Base-by-base conservation (phyloP, 1,139 yeast genomes). In the Protomyces lactucae-debilis region DNA sequence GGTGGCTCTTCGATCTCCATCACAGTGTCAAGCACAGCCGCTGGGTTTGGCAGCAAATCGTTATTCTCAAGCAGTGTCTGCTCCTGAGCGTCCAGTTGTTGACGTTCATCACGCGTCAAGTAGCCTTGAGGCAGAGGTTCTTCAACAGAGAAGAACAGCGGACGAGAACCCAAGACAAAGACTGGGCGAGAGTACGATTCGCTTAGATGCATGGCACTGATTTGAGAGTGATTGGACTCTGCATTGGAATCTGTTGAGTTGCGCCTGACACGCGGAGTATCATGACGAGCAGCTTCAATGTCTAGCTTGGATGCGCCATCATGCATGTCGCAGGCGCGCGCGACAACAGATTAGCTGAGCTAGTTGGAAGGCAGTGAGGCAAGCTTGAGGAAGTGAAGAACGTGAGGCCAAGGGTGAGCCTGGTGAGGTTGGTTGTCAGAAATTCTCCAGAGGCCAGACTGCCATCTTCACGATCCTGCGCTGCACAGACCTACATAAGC, bases 1-100 rank as follows among this genome's bases (percentile, higher is more conserved):
- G n/a, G 14, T 6, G 61, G 61, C 43, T 57, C 61, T n/a, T 57
- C 61, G 2, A 46, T 52, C n/a, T 57, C 61, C 61, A 57, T 57
- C 39, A 57, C 61, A n/a, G 53, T 51, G 12, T 57, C 61, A 10
- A 57, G 61, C 8, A 39, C 36, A 12, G 39, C 48, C 32, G 61
- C 52, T 37, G 23, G 61, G 21, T 57, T 57, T 45, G 61, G 61
- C 51, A 57, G 25, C 14, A 57, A 18, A 16, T 57, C 61, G 37
- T 57, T 57, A 40, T 57, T 57, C 51, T 57, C 61, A 25, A 57
- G 39, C 28, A 57, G 51, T n/a, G 52, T 51, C 43, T 51, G 55
- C 12, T 57, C 61, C 35, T 57, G 61, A 3, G 32, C 43, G 43
- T 57, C 61, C 3, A 57, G 53, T 36, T 57, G 43, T 23, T 53